phyloP scores from a whole-genome alignment of 257 asterid species.

The Henckelia pumila region DNA sequence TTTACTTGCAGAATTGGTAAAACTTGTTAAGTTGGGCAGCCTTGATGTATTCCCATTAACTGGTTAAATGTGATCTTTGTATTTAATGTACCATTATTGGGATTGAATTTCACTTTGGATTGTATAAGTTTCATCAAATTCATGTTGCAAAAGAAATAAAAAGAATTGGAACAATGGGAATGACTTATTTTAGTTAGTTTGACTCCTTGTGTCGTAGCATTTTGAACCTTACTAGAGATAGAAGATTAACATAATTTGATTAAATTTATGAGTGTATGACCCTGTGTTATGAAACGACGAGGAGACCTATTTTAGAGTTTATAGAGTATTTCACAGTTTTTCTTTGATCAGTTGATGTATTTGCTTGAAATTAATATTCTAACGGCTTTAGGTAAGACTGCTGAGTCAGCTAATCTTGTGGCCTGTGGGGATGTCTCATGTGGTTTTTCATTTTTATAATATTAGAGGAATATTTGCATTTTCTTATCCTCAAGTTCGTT shows the following conservation, averaged over 20 bases:
- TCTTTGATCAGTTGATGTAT: background rate
- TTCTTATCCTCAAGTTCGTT: background rate
- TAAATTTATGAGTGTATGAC: background rate
- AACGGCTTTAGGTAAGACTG: background rate
- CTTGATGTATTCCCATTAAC: background rate
- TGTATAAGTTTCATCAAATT: background rate
- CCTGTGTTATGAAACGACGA: background rate
- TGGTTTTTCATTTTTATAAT: constrained; percentile 14
- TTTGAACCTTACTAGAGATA: background rate
- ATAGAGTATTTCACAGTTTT: too few relatives aligned
- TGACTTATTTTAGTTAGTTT: background rate
- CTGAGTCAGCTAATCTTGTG: background rate
- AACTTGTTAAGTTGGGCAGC: constrained; percentile 6
- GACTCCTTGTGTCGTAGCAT: background rate
- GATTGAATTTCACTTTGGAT: background rate
- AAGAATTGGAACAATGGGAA: background rate
- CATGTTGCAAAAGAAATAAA: background rate
- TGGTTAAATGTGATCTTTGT: constrained; percentile 7
- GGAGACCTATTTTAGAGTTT: too few relatives aligned
- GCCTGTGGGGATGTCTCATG: constrained; percentile 2
- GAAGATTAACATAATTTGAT: background rate
- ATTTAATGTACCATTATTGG: background rate
- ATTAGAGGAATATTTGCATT: constrained; percentile 14
- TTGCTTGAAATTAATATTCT: constrained; percentile 4
- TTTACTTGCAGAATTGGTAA: constrained; percentile 1